Percentiles rank a stretch among this genome's conserved stretches.
Conservation (phyloP, 371 early-diverging fungal species). For the Syncephalastrum monosporum region DNA sequence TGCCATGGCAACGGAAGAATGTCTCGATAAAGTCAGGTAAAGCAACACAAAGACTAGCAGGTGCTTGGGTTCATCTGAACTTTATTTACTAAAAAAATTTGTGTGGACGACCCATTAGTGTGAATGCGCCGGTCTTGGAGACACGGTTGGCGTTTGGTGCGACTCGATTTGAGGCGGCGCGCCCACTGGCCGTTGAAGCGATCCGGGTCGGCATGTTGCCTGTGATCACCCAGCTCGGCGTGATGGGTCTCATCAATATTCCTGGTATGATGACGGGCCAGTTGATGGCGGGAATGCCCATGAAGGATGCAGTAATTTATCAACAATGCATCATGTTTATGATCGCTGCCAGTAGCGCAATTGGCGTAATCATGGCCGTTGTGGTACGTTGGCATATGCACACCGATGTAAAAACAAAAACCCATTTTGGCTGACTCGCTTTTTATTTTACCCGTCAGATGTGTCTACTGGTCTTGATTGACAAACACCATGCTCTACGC, state of each 20-base stretch:
- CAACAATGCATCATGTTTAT: conserved; percentile 86
- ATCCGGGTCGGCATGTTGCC: conserved; percentile 78
- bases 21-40: conserved; percentile 59
- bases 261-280: conserved; percentile 94
- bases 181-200: conserved; percentile 74
- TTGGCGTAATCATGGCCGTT: conserved; percentile 65
- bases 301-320: conserved; percentile 78
- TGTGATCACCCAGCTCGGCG: conserved; percentile 78
- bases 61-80: background rate
- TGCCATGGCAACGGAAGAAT: conserved; percentile 71
- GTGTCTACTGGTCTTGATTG: conserved; percentile 59
- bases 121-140: conserved; percentile 73
- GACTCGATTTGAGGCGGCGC: conserved; percentile 79
- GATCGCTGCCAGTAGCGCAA: conserved; percentile 69
- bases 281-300: conserved; percentile 79
- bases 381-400: conserved; percentile 37
- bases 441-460: conserved; percentile 25
- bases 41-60: background rate
- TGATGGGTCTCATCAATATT: conserved; percentile 86
- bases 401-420: background rate
- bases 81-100: conserved; percentile 2
- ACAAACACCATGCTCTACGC: conserved; percentile 55
- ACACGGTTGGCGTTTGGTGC: conserved; percentile 78
- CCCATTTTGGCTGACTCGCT: conserved; percentile 2
- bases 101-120: conserved; percentile 45